Percentiles rank a stretch among this genome's conserved stretches.
Conservation (phyloP, 2,329 filamentous ascomycete genomes). For the Chalaropsis thielavioides region DNA sequence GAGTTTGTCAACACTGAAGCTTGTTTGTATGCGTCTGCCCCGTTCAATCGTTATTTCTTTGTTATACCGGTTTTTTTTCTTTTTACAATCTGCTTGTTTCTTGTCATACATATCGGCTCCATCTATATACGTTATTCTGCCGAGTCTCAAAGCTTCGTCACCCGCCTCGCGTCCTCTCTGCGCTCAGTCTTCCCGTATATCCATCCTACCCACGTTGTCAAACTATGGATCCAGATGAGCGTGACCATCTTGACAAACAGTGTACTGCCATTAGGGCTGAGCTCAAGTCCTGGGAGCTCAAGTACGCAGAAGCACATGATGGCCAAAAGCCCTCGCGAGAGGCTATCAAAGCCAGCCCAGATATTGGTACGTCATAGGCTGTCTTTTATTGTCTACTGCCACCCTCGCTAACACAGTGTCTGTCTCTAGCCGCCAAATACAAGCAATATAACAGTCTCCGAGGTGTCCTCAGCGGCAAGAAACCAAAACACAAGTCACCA, state of each 20-base stretch:
- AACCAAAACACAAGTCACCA: slow-evolving; percentile 26
- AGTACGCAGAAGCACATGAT: slow-evolving; percentile 46
- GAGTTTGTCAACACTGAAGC: background rate
- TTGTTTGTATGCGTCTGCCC: no score
- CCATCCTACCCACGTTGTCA: background rate
- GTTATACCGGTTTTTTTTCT: no score
- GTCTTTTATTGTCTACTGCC: background rate
- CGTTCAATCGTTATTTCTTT: no score
- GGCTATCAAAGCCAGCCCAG: slow-evolving; percentile 61
- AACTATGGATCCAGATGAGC: slow-evolving; percentile 35
- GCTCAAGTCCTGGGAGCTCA: slow-evolving; percentile 59
- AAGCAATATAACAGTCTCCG: slow-evolving; percentile 58
- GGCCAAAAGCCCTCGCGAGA: slow-evolving; percentile 56
- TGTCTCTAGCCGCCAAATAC: slow-evolving; percentile 49
- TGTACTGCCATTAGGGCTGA: slow-evolving; percentile 47
- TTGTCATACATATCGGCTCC: background rate
- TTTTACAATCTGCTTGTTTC: no score
- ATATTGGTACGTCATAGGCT: slow-evolving; percentile 43
- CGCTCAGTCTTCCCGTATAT: no score
- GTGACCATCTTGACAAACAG: slow-evolving; percentile 33
- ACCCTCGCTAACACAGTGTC: background rate
- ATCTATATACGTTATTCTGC: background rate
- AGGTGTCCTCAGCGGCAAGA: slow-evolving; percentile 42
- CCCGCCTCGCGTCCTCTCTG: background rate
- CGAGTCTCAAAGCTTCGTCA: background rate